phyloP scores from a whole-genome alignment of 176 grass and related monocot species.

The Canna indica region DNA sequence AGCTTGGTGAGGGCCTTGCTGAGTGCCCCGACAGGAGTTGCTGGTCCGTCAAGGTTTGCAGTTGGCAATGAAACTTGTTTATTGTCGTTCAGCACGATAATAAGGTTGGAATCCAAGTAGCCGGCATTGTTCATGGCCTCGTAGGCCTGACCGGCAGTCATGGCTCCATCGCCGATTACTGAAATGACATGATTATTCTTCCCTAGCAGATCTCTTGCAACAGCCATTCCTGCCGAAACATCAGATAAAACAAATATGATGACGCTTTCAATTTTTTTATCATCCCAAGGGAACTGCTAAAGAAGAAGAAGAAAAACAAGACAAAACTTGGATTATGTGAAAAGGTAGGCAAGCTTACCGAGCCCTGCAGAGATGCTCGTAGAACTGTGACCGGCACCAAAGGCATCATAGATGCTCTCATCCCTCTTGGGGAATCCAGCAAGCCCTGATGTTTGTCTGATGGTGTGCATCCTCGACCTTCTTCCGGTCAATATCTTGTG shows the following conservation, averaged over 20 bases:
- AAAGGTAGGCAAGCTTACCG: slow-evolving; percentile 12
- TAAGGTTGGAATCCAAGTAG: slow-evolving; percentile 80
- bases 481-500: slow-evolving; percentile 95
- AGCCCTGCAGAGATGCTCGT: slow-evolving; percentile 93
- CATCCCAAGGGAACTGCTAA: neutral
- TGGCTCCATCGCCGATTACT: slow-evolving; percentile 91
- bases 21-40: slow-evolving; percentile 70
- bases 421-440: slow-evolving; percentile 94
- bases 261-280: neutral
- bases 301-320: neutral
- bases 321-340: neutral
- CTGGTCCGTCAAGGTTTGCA: slow-evolving; percentile 65
- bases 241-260: neutral
- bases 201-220: slow-evolving; percentile 63
- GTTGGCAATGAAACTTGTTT: slow-evolving; percentile 93
- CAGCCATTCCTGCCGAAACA: slow-evolving; percentile 58
- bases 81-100: slow-evolving; percentile 90
- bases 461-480: slow-evolving; percentile 73
- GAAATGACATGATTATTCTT: slow-evolving; percentile 75
- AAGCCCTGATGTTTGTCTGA: slow-evolving; percentile 79
- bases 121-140: slow-evolving; percentile 98
- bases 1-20: slow-evolving; percentile 84
- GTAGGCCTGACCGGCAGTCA: slow-evolving; percentile 94
- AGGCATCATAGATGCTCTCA: slow-evolving; percentile 87
- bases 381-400: slow-evolving; percentile 83